Conservation (phyloP, 495 filamentous ascomycete species). For the Cudoniella acicularis region DNA sequence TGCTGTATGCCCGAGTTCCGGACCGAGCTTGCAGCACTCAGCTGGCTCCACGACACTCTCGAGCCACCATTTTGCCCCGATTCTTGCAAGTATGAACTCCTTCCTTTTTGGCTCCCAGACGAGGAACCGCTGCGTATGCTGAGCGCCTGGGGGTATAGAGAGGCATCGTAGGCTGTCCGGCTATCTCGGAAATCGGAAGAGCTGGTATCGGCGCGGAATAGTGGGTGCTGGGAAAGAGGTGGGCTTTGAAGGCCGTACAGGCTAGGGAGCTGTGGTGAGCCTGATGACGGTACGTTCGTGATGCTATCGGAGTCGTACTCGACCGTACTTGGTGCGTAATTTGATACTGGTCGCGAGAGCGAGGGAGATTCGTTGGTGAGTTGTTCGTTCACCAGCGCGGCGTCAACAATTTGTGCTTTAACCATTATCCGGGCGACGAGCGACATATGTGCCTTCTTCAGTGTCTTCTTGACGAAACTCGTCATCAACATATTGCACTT, state of each 20-base stretch:
- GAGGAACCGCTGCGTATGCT: slow-evolving; percentile 7
- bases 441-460: slow-evolving; percentile 63
- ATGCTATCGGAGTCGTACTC: neutral
- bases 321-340: neutral
- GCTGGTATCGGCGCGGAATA: neutral
- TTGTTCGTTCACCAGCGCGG: slow-evolving; percentile 6
- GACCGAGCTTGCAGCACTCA: too few relatives aligned
- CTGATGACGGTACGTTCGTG: neutral
- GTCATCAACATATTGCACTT: slow-evolving; percentile 70
- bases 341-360: neutral
- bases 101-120: neutral
- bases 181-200: neutral
- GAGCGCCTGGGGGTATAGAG: slow-evolving; percentile 12
- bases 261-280: neutral
- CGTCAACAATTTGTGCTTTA: slow-evolving; percentile 43
- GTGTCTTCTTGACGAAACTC: slow-evolving; percentile 68
- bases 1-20: too few relatives aligned
- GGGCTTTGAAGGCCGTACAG: neutral
- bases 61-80: neutral
- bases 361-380: neutral
- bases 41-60: slow-evolving; percentile 13
- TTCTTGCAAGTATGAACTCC: neutral
- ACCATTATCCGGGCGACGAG: slow-evolving; percentile 63
- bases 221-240: neutral
- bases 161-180: neutral